A percentile compares a stretch with the other conserved stretches of the same genome.
phyloP scores from a whole-genome alignment of 805 yeast genomes.

The Blastobotrys terrestris region DNA sequence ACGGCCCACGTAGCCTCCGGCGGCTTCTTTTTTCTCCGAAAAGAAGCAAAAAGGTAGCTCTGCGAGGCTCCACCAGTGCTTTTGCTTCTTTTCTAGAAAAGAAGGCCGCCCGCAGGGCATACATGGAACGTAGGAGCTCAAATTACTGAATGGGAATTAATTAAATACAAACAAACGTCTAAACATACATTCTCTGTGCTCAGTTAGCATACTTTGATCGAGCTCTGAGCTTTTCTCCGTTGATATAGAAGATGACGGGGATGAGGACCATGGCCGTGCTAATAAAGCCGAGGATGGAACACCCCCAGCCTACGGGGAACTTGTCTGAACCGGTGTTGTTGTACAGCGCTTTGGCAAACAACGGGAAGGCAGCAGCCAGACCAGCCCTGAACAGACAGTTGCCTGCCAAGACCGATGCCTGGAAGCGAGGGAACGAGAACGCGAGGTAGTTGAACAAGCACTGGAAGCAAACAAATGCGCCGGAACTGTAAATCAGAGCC shows the following conservation, averaged over 20 bases:
- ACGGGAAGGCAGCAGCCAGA: conserved; percentile 49
- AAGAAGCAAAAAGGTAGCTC: neutral
- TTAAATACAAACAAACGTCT: too few relatives aligned
- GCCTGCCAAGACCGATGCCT: conserved; percentile 53
- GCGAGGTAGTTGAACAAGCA: conserved; percentile 45
- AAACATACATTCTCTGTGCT: too few relatives aligned
- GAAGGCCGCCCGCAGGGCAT: neutral
- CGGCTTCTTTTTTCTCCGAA: neutral
- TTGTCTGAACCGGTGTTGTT: conserved; percentile 32
- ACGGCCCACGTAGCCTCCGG: neutral
- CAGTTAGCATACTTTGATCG: conserved; percentile 28
- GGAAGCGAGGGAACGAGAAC: conserved; percentile 40
- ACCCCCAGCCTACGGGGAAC: conserved; percentile 53
- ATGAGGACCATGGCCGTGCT: conserved; percentile 43
- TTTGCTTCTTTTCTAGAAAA: neutral
- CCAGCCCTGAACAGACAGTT: conserved; percentile 43
- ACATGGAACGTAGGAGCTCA: too few relatives aligned
- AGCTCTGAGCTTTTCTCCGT: conserved; percentile 38
- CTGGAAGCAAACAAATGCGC: conserved; percentile 45
- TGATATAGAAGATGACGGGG: conserved; percentile 46
- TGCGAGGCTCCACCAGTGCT: neutral
- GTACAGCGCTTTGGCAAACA: conserved; percentile 54
- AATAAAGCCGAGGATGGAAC: conserved; percentile 39
- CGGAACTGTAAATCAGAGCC: conserved; percentile 34
- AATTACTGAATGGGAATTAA: too few relatives aligned